These are phyloP conservation scores for Pseudogymnoascus sp. DNA, from an alignment of 2,329 filamentous ascomycete genomes.

Conservation along the genomic window DNA sequence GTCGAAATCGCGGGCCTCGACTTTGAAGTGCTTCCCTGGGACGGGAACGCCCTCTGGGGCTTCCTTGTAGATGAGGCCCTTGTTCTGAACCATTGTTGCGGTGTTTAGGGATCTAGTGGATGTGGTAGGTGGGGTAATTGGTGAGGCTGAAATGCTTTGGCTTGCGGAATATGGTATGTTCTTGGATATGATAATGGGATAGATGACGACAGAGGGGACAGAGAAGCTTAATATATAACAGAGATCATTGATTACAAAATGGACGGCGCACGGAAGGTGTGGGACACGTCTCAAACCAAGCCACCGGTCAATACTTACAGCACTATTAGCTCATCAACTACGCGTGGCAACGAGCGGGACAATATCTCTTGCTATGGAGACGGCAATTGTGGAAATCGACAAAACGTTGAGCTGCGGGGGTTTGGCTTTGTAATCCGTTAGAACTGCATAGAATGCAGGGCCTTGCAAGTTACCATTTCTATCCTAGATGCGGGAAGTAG, in stretches of 20 bases:
- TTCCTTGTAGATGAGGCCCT: slow-evolving; percentile 67
- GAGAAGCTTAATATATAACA: neutral
- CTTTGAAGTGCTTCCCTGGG: slow-evolving; percentile 60
- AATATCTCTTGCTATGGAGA: neutral
- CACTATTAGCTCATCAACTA: neutral
- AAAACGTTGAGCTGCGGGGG: neutral
- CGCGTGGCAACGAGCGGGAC: neutral
- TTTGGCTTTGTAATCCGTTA: neutral
- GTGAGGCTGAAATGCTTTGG: neutral
- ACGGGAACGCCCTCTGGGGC: slow-evolving; percentile 62
- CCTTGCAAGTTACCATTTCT: neutral
- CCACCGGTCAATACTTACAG: neutral
- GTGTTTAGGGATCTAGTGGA: neutral
- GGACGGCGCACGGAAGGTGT: neutral
- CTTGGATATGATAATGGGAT: neutral
- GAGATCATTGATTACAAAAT: neutral
- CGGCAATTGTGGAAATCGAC: neutral
- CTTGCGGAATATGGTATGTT: neutral
- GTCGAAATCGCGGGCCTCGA: slow-evolving; percentile 65
- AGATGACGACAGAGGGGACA: neutral
- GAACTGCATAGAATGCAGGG: neutral
- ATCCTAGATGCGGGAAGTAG: neutral
- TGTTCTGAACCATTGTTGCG: slow-evolving; percentile 52
- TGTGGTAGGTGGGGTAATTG: neutral
- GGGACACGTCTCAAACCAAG: neutral